Conservation (phyloP, 2,329 filamentous ascomycete genomes). For the Fusarium oligoseptatum region DNA sequence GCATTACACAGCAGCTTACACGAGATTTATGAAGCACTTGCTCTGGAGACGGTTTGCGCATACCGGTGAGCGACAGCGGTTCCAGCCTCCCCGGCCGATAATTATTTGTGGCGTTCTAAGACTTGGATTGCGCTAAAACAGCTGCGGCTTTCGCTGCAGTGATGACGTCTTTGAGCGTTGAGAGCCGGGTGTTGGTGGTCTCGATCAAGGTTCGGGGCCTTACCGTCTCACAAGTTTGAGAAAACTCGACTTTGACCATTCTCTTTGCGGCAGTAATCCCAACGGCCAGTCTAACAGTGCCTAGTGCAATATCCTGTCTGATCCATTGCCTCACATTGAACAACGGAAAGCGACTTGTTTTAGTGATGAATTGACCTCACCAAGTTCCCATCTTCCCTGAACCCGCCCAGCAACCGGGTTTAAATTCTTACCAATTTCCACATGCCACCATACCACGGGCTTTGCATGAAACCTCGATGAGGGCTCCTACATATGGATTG, state of each 20-base stretch:
- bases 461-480: background rate
- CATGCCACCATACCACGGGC: background rate
- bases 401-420: background rate
- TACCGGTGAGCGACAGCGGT: conserved; percentile 34
- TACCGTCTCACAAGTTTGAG: conserved; percentile 10
- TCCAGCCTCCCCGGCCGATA: conserved; percentile 17
- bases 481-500: background rate
- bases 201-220: conserved; percentile 36
- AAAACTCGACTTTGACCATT: conserved; percentile 6
- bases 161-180: conserved; percentile 42
- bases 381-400: background rate
- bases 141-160: conserved; percentile 16
- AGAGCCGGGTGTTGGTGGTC: conserved; percentile 8
- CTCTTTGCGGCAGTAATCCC: conserved; percentile 13
- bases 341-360: background rate
- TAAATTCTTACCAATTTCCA: background rate
- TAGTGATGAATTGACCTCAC: background rate
- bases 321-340: background rate
- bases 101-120: conserved; percentile 29
- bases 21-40: conserved; percentile 31
- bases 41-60: conserved; percentile 28
- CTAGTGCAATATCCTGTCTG: background rate
- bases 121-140: conserved; percentile 32
- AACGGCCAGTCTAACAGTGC: background rate
- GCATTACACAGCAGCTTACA: conserved; percentile 29